These are phyloP conservation scores for Leccinellum rugosiceps DNA, from an alignment of 768 basidiomycete species.

Conservation along the genomic window DNA sequence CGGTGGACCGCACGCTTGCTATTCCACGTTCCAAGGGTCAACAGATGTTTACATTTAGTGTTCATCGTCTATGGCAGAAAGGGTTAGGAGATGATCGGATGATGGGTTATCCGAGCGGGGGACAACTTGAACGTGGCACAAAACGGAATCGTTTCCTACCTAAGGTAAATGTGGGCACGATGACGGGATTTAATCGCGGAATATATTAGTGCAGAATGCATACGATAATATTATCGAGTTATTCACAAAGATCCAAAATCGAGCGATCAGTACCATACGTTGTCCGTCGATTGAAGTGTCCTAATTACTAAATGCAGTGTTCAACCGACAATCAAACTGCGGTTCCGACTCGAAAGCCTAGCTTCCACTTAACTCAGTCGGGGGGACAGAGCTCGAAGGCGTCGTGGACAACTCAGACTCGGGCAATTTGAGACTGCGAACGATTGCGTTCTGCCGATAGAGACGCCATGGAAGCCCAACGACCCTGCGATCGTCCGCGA, in stretches of 20 bases:
- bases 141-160: too few species aligned
- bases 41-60: too few species aligned
- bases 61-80: too few species aligned
- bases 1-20: too few species aligned
- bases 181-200: background rate
- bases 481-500: background rate
- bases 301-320: background rate
- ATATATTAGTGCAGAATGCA: background rate
- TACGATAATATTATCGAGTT: background rate
- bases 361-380: background rate
- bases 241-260: background rate
- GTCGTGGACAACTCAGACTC: background rate
- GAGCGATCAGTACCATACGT: background rate
- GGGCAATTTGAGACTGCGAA: background rate
- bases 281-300: background rate
- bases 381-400: background rate
- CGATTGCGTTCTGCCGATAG: constrained; percentile 1
- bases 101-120: too few species aligned
- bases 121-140: too few species aligned
- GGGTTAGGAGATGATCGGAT: too few species aligned
- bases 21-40: too few species aligned
- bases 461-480: constrained; percentile 6
- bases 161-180: too few species aligned
- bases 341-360: background rate
- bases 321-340: too few species aligned